phyloP scores from a whole-genome alignment of 371 early-diverging fungal genomes.

The Apophysomyces ossiformis region DNA sequence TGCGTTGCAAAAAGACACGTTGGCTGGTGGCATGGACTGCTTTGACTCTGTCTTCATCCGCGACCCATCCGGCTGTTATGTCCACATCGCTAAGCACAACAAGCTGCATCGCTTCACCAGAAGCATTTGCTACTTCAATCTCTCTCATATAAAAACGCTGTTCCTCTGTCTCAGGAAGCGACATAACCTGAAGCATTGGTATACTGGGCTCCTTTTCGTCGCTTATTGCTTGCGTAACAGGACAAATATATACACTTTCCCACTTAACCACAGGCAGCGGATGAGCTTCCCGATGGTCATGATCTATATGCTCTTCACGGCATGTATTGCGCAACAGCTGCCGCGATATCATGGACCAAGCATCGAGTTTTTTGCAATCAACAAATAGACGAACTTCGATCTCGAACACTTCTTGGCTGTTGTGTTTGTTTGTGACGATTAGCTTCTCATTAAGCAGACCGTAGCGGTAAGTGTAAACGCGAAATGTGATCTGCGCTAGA shows the following conservation, averaged over 20 bases:
- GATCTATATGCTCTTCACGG: slow-evolving; percentile 22
- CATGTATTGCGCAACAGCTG: slow-evolving; percentile 23
- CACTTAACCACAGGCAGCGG: slow-evolving; percentile 50
- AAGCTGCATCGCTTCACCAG: slow-evolving; percentile 57
- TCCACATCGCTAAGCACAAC: slow-evolving; percentile 60
- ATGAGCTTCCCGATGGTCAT: slow-evolving; percentile 50
- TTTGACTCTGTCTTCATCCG: slow-evolving; percentile 31
- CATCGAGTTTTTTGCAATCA: slow-evolving; percentile 52
- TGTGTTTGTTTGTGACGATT: slow-evolving; percentile 71
- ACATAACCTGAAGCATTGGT: slow-evolving; percentile 31
- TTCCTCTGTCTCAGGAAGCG: slow-evolving; percentile 36
- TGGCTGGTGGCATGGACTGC: slow-evolving; percentile 18
- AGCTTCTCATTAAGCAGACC: slow-evolving; percentile 70
- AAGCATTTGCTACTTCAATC: slow-evolving; percentile 55
- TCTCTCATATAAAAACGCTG: slow-evolving; percentile 48
- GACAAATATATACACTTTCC: slow-evolving; percentile 64
- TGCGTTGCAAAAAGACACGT: slow-evolving; percentile 30
- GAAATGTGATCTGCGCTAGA: slow-evolving; percentile 62
- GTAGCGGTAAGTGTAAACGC: slow-evolving; percentile 57
- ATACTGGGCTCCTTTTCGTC: slow-evolving; percentile 3
- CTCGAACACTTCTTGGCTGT: slow-evolving; percentile 66
- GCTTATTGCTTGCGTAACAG: slow-evolving; percentile 13
- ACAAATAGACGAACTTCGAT: slow-evolving; percentile 75
- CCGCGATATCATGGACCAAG: slow-evolving; percentile 31
- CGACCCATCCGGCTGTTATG: slow-evolving; percentile 46